Evolutionary conservation across 805 yeast genomes (phyloP).

Genomic region (Myxozyma kluyveri): DNA sequence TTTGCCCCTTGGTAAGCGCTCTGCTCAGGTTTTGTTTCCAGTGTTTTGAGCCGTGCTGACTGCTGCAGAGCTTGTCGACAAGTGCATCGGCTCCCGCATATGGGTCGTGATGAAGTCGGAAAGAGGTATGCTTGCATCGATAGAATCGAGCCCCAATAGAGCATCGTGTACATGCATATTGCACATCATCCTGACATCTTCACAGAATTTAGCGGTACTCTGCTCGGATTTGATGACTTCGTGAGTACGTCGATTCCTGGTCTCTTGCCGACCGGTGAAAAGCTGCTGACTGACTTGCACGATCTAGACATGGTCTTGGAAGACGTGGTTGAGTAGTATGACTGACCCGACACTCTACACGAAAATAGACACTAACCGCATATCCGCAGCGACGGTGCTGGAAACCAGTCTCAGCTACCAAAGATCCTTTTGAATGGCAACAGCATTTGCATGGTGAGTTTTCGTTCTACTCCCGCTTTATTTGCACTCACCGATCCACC

Average conservation of each 20-base stretch:
- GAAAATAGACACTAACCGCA: not conserved
- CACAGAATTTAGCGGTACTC: slow-evolving; percentile 78
- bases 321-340: slow-evolving; percentile 63
- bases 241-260: slow-evolving; percentile 51
- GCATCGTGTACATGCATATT: not conserved
- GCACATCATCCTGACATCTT: slow-evolving; percentile 30
- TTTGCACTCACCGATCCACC: no score
- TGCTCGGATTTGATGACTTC: slow-evolving; percentile 92
- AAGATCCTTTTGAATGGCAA: slow-evolving; percentile 43
- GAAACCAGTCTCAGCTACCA: slow-evolving; percentile 44
- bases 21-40: not conserved
- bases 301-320: slow-evolving; percentile 65
- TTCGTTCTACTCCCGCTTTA: not conserved
- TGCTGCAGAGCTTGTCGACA: slow-evolving; percentile 80
- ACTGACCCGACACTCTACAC: not conserved
- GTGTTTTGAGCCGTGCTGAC: not conserved
- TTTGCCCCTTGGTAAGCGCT: slow-evolving; percentile 27
- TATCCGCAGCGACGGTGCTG: no score
- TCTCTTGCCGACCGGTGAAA: no score
- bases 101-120: slow-evolving; percentile 65
- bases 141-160: not conserved
- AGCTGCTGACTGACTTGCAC: not conserved
- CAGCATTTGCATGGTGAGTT: slow-evolving; percentile 41
- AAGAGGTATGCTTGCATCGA: slow-evolving; percentile 32
- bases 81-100: slow-evolving; percentile 74